Evolutionary conservation across 2,329 filamentous ascomycete genomes (phyloP), one percentile per base, ranked within the genome.

Genomic region (Fonsecaea monophora): DNA sequence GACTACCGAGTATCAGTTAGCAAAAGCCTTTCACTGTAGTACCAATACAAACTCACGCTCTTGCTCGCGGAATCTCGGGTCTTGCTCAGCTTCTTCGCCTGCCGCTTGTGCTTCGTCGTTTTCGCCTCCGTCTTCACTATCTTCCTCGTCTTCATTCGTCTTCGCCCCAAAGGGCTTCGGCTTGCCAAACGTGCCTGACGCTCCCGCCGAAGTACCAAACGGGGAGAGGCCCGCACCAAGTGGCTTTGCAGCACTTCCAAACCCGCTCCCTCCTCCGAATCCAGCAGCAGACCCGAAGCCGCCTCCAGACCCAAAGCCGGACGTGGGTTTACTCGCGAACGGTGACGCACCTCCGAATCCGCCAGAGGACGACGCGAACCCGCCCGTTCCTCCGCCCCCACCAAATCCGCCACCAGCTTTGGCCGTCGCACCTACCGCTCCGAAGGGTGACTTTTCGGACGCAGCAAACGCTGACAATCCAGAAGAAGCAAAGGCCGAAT

Each of bases 111-210:
- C 77, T 69, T 74, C 79, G 76, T 79, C 82, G 73, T 81, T 78
- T 54, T 81, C 80, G 63, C 82, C 82, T 3, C 80, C 80, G 7
- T 76, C 72, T 18, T 80, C 78, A n/a, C 75, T 82, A 6, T 83
- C 83, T 40, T 80, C 79, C 42, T 85, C 82, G 12, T 83, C 82
- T 3, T 83, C 81, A 32, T 89, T 88, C 1, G 91, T 87, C 12
- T 92, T 90, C 37, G 92, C 92, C 25, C 59, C 59, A 75, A 97
- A 95, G 0, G 92, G 86, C 77, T 87, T 74, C 62, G 70, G 73
- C 42, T 68, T 69, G 1, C 81, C 80, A 66, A 82, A 77, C 55
- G 80, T 80, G 18, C 78, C 74, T 58, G 80, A 72, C 40, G 80
- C 79, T 59, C 84, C 86, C 21, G 78, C 77, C 25, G 88, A 84